Base-by-base conservation (phyloP, 1,284 basidiomycete species). In the Xerocomus minutiporus region DNA sequence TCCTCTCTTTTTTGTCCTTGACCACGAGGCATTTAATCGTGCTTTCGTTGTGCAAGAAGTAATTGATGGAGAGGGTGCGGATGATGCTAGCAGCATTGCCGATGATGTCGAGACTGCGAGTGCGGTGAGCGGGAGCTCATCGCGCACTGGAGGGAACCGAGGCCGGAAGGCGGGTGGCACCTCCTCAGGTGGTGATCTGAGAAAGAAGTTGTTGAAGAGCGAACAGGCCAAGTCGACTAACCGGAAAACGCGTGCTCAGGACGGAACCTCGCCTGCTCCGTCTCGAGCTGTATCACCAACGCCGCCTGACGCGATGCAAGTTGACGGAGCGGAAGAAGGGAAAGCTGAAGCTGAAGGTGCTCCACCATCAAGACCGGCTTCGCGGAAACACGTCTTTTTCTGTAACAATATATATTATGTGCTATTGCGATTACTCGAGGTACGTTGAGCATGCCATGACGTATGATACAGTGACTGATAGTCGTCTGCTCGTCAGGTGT, bases 341-440 rank as follows among this genome's bases (percentile, higher is more conserved):
- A 58, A 64, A 53, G 49, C 43, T 51, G 69, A 61, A 59, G 59
- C 46, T 48, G 66, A 65, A 50, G n/a, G 52, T 8, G 9, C 46
- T 35, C 42, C 55, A 25, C 51, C 56, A 15, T 60, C 59, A 31
- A 60, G 66, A 45, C 60, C 54, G 5, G 59, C 68, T 4, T 65
- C 76, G 28, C 72, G 77, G 38, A 77, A 76, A 58, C 78, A 82
- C 58, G 79, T 81, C 13, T 93, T 97, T 73, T 97, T 93, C 73
- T 85, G 87, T 58, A 97, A 96, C 72, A 92, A 91, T 34, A 79
- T 84, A 39, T 92, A 93, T 66, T 99, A 97, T 73, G 82, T 85
- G 12, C 74, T 97, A 42, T 72, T 97, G 62, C 83, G 95, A 36
- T 74, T 96, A 43, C 71, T 97, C 26, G 88, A 95, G 81, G 93